phyloP scores from a whole-genome alignment of 1,284 basidiomycete species.

The Anthracocystis walkeri region DNA sequence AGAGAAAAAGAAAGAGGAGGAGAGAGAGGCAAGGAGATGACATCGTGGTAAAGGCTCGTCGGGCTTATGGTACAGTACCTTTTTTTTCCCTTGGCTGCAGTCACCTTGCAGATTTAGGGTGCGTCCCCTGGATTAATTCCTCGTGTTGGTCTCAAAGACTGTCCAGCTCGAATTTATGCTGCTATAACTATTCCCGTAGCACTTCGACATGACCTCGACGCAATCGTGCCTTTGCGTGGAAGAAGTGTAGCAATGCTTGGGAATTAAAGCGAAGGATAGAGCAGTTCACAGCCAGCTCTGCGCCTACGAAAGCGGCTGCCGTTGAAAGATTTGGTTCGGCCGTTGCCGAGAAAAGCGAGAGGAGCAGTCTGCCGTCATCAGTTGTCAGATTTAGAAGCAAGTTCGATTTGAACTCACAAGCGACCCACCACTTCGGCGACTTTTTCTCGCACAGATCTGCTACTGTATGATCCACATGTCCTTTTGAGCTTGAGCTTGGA shows the following conservation, averaged over 20 bases:
- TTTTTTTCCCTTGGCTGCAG: neutral
- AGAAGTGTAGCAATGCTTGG: too few relatives aligned
- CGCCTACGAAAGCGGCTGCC: neutral
- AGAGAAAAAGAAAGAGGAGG: too few relatives aligned
- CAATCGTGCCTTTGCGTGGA: neutral
- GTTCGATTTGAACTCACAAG: neutral
- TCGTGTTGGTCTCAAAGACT: neutral
- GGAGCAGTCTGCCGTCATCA: conserved; percentile 30
- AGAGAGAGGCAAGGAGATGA: too few relatives aligned
- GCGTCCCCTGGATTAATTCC: neutral
- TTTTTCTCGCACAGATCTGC: too few relatives aligned
- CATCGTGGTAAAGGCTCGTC: conserved; percentile 1
- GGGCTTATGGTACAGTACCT: too few relatives aligned
- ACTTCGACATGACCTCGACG: neutral
- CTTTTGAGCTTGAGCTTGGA: too few relatives aligned
- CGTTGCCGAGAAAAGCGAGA: conserved; percentile 15
- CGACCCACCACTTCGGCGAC: neutral
- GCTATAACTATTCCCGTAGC: neutral
- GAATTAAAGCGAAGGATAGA: too few relatives aligned
- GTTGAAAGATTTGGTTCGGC: neutral
- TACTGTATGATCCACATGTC: too few relatives aligned
- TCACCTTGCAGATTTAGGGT: conserved; percentile 7
- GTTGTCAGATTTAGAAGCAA: conserved; percentile 1
- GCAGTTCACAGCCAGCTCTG: too few relatives aligned
- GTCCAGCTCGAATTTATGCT: neutral